Percentiles rank a stretch among this genome's conserved stretches.
phyloP scores from a whole-genome alignment of 176 grass and related monocot genomes.

The Carex scoparia region DNA sequence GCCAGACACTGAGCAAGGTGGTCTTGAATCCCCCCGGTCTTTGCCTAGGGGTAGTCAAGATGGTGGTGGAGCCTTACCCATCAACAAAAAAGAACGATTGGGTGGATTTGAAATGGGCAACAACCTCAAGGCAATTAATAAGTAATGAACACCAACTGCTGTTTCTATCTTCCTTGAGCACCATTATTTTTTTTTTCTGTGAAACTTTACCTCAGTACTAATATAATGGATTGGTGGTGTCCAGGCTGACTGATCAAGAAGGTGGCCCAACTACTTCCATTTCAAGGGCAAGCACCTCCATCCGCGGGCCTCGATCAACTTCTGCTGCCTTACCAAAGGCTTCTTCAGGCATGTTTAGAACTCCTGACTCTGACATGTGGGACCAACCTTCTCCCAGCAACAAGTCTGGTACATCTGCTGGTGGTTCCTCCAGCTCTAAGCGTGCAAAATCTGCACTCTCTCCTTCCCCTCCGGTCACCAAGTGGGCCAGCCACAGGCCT shows the following conservation, averaged over 20 bases:
- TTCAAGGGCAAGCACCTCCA: constrained; percentile 52
- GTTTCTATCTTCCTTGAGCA: constrained; percentile 12
- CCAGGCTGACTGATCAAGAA: constrained; percentile 49
- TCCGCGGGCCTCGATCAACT: constrained; percentile 65
- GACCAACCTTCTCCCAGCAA: constrained; percentile 55
- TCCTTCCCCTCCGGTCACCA: constrained; percentile 55
- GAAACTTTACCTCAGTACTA: constrained; percentile 4
- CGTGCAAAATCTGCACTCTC: constrained; percentile 53
- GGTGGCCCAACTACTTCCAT: constrained; percentile 43
- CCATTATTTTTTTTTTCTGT: constrained; percentile 1
- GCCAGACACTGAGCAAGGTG: constrained; percentile 58
- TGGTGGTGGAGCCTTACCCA: constrained; percentile 37
- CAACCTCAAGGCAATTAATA: constrained; percentile 56
- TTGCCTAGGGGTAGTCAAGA: constrained; percentile 65
- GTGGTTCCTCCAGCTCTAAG: constrained; percentile 57
- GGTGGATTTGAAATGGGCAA: constrained; percentile 48
- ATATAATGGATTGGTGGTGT: constrained; percentile 23
- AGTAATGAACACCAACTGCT: constrained; percentile 51
- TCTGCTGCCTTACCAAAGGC: constrained; percentile 61
- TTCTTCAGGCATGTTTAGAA: constrained; percentile 48
- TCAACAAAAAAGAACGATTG: constrained; percentile 60
- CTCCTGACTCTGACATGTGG: constrained; percentile 54
- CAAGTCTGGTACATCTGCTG: constrained; percentile 54
- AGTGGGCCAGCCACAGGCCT: constrained; percentile 89
- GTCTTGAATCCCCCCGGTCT: constrained; percentile 39